Percentiles rank a stretch among this genome's conserved stretches.
Evolutionary conservation across 805 yeast genomes (phyloP).

Genomic region (Yarrowia keelungensis): DNA sequence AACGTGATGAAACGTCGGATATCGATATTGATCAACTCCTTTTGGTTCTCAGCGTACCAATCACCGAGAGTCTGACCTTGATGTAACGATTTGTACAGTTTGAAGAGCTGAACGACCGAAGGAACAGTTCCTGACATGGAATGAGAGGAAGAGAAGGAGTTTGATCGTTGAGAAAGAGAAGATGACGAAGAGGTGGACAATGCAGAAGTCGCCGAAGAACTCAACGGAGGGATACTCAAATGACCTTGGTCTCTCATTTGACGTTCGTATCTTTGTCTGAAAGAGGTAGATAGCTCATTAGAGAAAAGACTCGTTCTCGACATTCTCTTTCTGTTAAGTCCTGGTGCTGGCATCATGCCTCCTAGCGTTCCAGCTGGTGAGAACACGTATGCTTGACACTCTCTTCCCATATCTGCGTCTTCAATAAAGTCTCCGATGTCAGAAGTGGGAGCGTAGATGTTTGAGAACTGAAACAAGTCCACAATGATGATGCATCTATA

Average conservation of each 20-base stretch:
- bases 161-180: slow-evolving; percentile 39
- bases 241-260: slow-evolving; percentile 35
- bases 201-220: slow-evolving; percentile 34
- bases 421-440: slow-evolving; percentile 71
- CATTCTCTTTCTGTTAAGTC: slow-evolving; percentile 20
- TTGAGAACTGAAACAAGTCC: slow-evolving; percentile 88
- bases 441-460: slow-evolving; percentile 88
- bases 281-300: slow-evolving; percentile 21
- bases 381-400: slow-evolving; percentile 84
- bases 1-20: slow-evolving; percentile 83
- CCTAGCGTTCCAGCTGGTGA: slow-evolving; percentile 45
- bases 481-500: slow-evolving; percentile 82
- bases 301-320: slow-evolving; percentile 16
- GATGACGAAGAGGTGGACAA: slow-evolving; percentile 45
- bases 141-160: slow-evolving; percentile 21
- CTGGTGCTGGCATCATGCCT: slow-evolving; percentile 22
- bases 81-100: slow-evolving; percentile 75
- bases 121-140: slow-evolving; percentile 48
- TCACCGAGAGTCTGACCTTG: slow-evolving; percentile 79
- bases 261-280: slow-evolving; percentile 23
- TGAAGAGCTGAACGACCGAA: slow-evolving; percentile 69
- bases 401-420: slow-evolving; percentile 70
- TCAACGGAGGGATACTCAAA: background rate
- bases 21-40: slow-evolving; percentile 69
- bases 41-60: slow-evolving; percentile 78